Base-by-base conservation (phyloP, 768 basidiomycete genomes). In the Hirschioporus abietinus region DNA sequence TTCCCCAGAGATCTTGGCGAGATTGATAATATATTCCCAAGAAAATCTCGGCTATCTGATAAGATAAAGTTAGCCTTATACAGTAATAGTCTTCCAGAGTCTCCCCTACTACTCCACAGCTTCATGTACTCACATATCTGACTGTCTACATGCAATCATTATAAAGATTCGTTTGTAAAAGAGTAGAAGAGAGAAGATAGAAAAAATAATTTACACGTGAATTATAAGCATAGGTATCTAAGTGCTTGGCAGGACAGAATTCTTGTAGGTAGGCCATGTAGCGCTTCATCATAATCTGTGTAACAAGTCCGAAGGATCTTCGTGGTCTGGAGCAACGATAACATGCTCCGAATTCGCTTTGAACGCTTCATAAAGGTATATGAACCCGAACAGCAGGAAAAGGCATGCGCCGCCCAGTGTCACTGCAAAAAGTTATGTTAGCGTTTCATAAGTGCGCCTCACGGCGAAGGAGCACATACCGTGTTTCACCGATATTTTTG, bases 401-500 rank as follows among this genome's bases (percentile, higher is more conserved):
- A 96, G 85, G 5, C 80, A 75, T 0, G 92, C 86, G n/a, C 93
- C 94, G 61, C 89, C 87, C 27, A 92, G 81, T 0, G 95, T 95
- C 57, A 96, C 93, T 95, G 73, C 42, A 64, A 60, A 67, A 20
- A 63, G 7, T 25, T 58, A 36, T 8, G 26, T 34, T 15, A 67
- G 34, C 17, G 30, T 30, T 17, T 15, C 18, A 18, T 60, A 26
- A 23, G 20, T 63, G 35, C 24, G n/a, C 59, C 36, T 26, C 12
- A 7, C 63, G 2, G 57, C 25, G 27, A 8, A 60, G n/a, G 57
- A 59, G 52, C 62, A 79, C 91, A 67, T 66, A 96, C 95, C 91
- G 74, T 95, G 90, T 77, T 96, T 98, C 61, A 97, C 92, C 20
- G 93, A 95, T 69, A 99, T 93, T 79, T 94, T 95, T 1, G 91